Conservation (phyloP, 2,329 filamentous ascomycete species). For the Stachybotrys elegans region DNA sequence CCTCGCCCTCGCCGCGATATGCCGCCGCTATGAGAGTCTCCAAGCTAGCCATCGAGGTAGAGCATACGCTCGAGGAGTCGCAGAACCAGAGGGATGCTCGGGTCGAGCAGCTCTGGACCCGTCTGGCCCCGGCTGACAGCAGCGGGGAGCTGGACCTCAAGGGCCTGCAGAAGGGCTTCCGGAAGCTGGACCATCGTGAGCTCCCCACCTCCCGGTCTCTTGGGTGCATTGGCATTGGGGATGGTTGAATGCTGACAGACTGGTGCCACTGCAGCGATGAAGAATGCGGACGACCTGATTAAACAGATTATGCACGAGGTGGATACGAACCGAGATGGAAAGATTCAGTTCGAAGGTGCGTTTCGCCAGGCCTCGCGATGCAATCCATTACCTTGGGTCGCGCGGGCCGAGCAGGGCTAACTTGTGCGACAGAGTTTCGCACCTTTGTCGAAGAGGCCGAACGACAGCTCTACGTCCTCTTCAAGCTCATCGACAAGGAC, state of each 20-base stretch:
- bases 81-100: constrained; percentile 75
- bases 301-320: constrained; percentile 75
- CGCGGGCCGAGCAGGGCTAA: no score
- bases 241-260: no score
- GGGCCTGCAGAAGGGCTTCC: constrained; percentile 78
- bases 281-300: constrained; percentile 86
- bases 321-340: constrained; percentile 81
- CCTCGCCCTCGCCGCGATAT: constrained; percentile 22
- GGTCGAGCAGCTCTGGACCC: constrained; percentile 78
- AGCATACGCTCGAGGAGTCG: constrained; percentile 69
- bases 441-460: constrained; percentile 85
- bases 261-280: constrained; percentile 51
- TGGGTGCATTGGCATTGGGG: no score
- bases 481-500: constrained; percentile 81
- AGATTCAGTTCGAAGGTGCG: constrained; percentile 85
- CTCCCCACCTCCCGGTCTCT: constrained; percentile 9
- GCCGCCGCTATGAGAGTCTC: constrained; percentile 32
- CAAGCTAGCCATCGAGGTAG: constrained; percentile 46
- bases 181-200: constrained; percentile 86
- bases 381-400: no score
- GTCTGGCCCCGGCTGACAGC: constrained; percentile 69
- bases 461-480: constrained; percentile 73
- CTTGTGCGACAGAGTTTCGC: constrained; percentile 71
- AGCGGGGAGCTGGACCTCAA: constrained; percentile 76
- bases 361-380: no score